Evolutionary conservation across 441 rosid species (phyloP), one percentile per base, ranked within the genome.

Genomic region (Populus hybrid): DNA sequence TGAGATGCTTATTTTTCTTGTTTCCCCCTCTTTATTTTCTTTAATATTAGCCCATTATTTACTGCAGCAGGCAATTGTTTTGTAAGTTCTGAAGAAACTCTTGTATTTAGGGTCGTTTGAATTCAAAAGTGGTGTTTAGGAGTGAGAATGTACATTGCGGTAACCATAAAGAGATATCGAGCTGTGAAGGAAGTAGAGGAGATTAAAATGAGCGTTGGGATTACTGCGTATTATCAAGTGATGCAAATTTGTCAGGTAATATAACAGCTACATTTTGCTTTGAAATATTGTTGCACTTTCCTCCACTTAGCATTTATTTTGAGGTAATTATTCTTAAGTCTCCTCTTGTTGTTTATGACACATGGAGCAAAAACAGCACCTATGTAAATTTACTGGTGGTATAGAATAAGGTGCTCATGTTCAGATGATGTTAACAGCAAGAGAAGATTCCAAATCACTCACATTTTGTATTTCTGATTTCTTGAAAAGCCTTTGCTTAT

Each of bases 201-300:
- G 75, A 85, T 92, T 91, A 92, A 87, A 81, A 94, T 94, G 96
- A 88, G 81, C 76, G 89, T 89, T 75, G 87, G 97, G 82, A 80
- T 92, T 78, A 77, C 89, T 86, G 89, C 88, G 20, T 89, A 83
- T 84, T 90, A 86, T 85, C 96, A 89, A 83, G 85, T 83, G 82
- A 88, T 91, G 86, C 94, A 91, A 91, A 89, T 92, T 91, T 94
- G 96, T 83, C 96, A 94, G 96, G 97, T 92, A 88, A 77, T 10
- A 40, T 21, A 26, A 6, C 34, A 21, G n/a, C 61, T 14, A 8
- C n/a, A 53, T 53, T 53, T 53, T 53, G 8, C n/a, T 53, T 53
- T 53, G 8, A 53, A 53, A 53, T 53, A 14, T 6, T 53, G 8
- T 18, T 53, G n/a, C 61, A 53, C 61, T 53, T 50, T 50, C 59